Evolutionary conservation across 768 basidiomycete genomes (phyloP).

Genomic region (Imleria badia): DNA sequence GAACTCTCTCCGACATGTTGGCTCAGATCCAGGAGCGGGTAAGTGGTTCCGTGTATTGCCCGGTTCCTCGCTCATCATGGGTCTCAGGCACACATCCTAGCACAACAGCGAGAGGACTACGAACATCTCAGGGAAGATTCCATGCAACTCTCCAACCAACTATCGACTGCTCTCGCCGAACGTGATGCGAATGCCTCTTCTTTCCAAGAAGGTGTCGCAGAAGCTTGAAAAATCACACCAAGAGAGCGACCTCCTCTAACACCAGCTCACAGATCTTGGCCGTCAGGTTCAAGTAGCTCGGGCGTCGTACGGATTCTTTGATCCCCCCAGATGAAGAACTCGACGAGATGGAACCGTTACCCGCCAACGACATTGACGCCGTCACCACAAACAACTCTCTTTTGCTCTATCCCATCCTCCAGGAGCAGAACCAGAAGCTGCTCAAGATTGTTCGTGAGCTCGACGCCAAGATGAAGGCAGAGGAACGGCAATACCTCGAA

Average conservation of each 20-base stretch:
- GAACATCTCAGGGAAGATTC: slow-evolving; percentile 80
- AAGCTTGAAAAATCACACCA: slow-evolving; percentile 56
- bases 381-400: slow-evolving; percentile 86
- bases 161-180: slow-evolving; percentile 70
- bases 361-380: slow-evolving; percentile 61
- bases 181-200: slow-evolving; percentile 62
- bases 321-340: slow-evolving; percentile 73
- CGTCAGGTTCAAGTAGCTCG: slow-evolving; percentile 82
- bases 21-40: slow-evolving; percentile 91
- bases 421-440: slow-evolving; percentile 89
- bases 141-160: slow-evolving; percentile 74
- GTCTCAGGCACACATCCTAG: slow-evolving; percentile 79
- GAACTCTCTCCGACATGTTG: slow-evolving; percentile 74
- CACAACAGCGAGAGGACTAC: slow-evolving; percentile 88
- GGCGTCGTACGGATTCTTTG: slow-evolving; percentile 79
- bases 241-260: slow-evolving; percentile 68
- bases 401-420: slow-evolving; percentile 77
- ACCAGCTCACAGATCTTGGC: slow-evolving; percentile 79
- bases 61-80: background rate
- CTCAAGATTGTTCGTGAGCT: slow-evolving; percentile 84
- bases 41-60: background rate
- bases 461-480: slow-evolving; percentile 79
- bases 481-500: slow-evolving; percentile 79
- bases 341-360: slow-evolving; percentile 43
- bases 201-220: slow-evolving; percentile 60